phyloP scores from a whole-genome alignment of 2,329 filamentous ascomycete genomes.

The Stenocarpella maydis region DNA sequence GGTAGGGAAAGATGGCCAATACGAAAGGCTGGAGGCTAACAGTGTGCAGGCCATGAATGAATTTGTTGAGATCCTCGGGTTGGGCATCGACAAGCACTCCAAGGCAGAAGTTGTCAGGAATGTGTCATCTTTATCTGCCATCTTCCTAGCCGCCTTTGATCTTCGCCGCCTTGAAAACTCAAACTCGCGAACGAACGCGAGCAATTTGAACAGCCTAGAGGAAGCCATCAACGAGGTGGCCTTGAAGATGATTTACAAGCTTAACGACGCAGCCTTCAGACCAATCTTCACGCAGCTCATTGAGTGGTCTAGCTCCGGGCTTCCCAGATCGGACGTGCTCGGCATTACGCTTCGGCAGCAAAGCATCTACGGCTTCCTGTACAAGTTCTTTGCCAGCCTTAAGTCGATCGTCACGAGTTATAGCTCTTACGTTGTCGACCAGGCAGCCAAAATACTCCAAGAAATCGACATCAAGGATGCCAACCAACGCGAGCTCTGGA shows the following conservation, averaged over 20 bases:
- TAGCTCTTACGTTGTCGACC: conserved; percentile 83
- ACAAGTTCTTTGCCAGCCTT: conserved; percentile 81
- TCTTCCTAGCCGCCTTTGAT: conserved; percentile 69
- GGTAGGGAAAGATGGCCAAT: conserved; percentile 54
- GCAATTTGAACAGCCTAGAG: conserved; percentile 65
- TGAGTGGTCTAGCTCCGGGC: conserved; percentile 74
- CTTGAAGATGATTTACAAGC: conserved; percentile 93
- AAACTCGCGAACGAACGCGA: conserved; percentile 52
- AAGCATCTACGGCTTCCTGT: conserved; percentile 83
- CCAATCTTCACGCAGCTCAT: conserved; percentile 89
- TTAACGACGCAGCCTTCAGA: conserved; percentile 92
- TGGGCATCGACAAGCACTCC: conserved; percentile 77
- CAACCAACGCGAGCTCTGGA: conserved; percentile 69
- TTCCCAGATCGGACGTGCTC: conserved; percentile 67
- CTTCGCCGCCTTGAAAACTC: conserved; percentile 65
- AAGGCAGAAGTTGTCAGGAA: conserved; percentile 84
- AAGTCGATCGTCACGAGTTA: conserved; percentile 96
- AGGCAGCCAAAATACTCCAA: conserved; percentile 70
- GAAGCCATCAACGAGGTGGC: conserved; percentile 71
- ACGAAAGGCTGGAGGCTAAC: conserved; percentile 42
- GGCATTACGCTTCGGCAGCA: conserved; percentile 71
- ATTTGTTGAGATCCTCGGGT: conserved; percentile 72
- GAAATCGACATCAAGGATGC: conserved; percentile 53
- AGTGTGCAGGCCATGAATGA: conserved; percentile 68
- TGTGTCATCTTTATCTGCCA: conserved; percentile 71